Percentiles rank a stretch among this genome's conserved stretches.
Conservation (phyloP, 257 asterid genomes). For the Scutellaria minor region DNA sequence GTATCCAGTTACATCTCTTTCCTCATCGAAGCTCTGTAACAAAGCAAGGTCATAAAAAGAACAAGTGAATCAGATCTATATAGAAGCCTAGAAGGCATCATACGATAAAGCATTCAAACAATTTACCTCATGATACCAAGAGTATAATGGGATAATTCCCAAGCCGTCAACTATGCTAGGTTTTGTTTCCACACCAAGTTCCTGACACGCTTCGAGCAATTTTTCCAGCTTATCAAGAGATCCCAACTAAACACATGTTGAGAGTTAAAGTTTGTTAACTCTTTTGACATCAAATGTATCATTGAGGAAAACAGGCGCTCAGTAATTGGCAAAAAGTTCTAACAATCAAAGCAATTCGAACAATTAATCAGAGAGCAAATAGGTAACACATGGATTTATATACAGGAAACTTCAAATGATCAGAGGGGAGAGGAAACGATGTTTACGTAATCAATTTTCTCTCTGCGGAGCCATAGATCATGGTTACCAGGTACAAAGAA, state of each 20-base stretch:
- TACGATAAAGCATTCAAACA: slow-evolving; percentile 3
- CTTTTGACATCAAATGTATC: not conserved
- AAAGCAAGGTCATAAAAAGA: slow-evolving; percentile 18
- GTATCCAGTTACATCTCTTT: slow-evolving; percentile 71
- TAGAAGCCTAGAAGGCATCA: slow-evolving; percentile 27
- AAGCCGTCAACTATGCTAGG: slow-evolving; percentile 65
- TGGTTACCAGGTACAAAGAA: slow-evolving; percentile 91
- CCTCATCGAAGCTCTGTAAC: slow-evolving; percentile 83
- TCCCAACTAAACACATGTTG: slow-evolving; percentile 46
- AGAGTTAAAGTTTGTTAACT: slow-evolving; percentile 25
- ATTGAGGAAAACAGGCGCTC: not conserved
- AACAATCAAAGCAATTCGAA: not conserved
- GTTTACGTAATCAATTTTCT: slow-evolving; percentile 53
- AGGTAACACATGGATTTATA: not conserved
- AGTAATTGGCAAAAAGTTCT: not conserved
- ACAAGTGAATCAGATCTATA: slow-evolving; percentile 24
- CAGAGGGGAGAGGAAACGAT: not conserved
- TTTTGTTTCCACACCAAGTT: slow-evolving; percentile 73
- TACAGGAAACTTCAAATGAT: not conserved
- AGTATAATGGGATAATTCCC: slow-evolving; percentile 74
- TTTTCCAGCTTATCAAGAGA: slow-evolving; percentile 79
- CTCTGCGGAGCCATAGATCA: slow-evolving; percentile 87
- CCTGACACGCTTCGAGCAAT: slow-evolving; percentile 61
- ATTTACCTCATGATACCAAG: slow-evolving; percentile 96
- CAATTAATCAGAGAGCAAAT: slow-evolving; percentile 9